Evolutionary conservation across 805 yeast species (phyloP), one percentile per base, ranked within the genome.

Genomic region (Candida golubevii): DNA sequence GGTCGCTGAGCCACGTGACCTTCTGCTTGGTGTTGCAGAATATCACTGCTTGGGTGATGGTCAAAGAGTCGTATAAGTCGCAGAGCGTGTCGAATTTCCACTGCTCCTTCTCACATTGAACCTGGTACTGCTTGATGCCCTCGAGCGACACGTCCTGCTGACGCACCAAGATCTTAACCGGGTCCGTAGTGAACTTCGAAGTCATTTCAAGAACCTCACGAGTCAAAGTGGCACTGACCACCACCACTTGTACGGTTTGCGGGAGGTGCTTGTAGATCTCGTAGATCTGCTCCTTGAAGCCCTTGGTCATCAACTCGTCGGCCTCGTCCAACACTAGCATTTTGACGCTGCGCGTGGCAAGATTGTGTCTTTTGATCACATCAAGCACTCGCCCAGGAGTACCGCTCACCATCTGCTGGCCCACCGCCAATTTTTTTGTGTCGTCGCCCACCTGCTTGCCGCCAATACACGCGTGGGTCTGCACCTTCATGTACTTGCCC

Each of bases 301-400:
- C 99, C 53, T 88, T 84, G 39, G 91, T 80, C 58, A 93, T 74
- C 69, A 93, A 71, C 69, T 93, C 97, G 72, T 93, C 99, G 14
- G 99, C 99, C 70, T 93, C 99, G 69, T 93, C 99, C 58, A 93
- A 72, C 51, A 93, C 80, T 54, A 91, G 72, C 86, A 93, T 84
- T 72, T 90, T 88, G 54, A 89, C 75, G 58, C 82, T 77, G 55
- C 89, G 80, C 12, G 93, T 80, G 51, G 75, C 72, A 57, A 93
- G 73, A 56, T 76, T 76, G 54, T 95, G 80, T 66, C 97, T 80
- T 61, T 86, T 86, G 51, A 93, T 81, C 85, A 93, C 81, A 69
- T 93, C 99, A 49, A 78, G 67, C 33, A 91, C 96, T 61, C 99
- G 79, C 45, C 99, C 99, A 30, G 99, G 99, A 10, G 99, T 93